Evolutionary conservation across 2,329 filamentous ascomycete genomes (phyloP), one percentile per base, ranked within the genome.

Genomic region (Mariannaea sp.): DNA sequence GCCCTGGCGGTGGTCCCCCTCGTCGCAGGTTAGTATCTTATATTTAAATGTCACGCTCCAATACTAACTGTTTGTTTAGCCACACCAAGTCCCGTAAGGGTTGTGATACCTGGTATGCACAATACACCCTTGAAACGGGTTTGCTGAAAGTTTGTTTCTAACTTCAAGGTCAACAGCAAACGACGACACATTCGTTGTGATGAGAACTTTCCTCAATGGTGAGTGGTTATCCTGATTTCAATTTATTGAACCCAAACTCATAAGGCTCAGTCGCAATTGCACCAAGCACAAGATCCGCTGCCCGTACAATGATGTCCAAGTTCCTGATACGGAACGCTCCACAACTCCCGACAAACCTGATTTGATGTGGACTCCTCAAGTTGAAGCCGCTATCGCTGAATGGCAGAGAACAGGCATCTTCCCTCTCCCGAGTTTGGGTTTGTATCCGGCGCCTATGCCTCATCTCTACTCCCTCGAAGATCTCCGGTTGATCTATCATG

Each of bases 51-150:
- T 49, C 27, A n/a, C 24, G 32, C 29, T 53, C 35, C 69, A 52
- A 42, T 52, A 40, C 52, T 63, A 56, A 65, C 52, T 27, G 22
- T 17, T 1, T 8, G 38, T 55, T 17, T 72, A 96, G 93, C 79
- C 94, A 99, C 79, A 99, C 94, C 72, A 99, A 99, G 80, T 97
- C 93, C 68, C 88, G 94, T 70, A 97, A 97, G 78, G 94, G 94
- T 59, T 99, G 94, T 82, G 93, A 95, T 69, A 96, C 92, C 58
- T 99, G 94, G 78, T 81, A 77, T 58, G 76, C 68, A 39, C 19
- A 13, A 39, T 45, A 40, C 9, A 45, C 48, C n/a, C 49, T 20
- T 30, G 32, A 48, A 22, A 39, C 17, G n/a, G 35, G 7, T 43
- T 29, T n/a, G 26, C 12, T 17, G 20, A 20, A 13, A 16, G 16